A percentile compares a stretch with the other conserved stretches of the same genome.
Conservation (phyloP, 2,329 filamentous ascomycete species). For the Pseudocercospora vitis region DNA sequence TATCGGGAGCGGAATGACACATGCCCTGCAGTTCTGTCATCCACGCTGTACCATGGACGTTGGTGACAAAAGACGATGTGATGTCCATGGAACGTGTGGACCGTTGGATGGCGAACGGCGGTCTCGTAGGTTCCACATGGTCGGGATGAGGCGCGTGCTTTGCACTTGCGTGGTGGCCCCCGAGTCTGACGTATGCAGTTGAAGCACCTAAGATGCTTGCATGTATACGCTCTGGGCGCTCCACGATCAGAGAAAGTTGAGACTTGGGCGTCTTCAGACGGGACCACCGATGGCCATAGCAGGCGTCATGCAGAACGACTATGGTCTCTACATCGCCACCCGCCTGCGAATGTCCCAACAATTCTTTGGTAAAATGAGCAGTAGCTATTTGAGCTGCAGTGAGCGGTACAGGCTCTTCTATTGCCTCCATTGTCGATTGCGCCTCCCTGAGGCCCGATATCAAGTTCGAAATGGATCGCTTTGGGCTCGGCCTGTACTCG, state of each 20-base stretch:
- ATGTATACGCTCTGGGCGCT: slow-evolving; percentile 86
- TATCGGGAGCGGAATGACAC: slow-evolving; percentile 77
- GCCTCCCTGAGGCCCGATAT: slow-evolving; percentile 37
- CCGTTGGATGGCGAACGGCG: slow-evolving; percentile 80
- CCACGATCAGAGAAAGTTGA: slow-evolving; percentile 78
- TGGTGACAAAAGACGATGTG: slow-evolving; percentile 74
- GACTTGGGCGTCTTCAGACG: slow-evolving; percentile 73
- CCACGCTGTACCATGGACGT: slow-evolving; percentile 88
- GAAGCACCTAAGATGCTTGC: slow-evolving; percentile 80
- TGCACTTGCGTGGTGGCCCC: slow-evolving; percentile 73
- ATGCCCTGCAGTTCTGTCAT: slow-evolving; percentile 87
- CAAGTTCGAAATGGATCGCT: slow-evolving; percentile 38
- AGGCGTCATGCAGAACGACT: slow-evolving; percentile 87
- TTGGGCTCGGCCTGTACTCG: slow-evolving; percentile 34
- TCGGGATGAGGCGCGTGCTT: slow-evolving; percentile 66
- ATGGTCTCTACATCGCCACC: slow-evolving; percentile 60
- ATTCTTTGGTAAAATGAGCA: slow-evolving; percentile 68
- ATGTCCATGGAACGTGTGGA: slow-evolving; percentile 71
- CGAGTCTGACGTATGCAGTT: slow-evolving; percentile 85
- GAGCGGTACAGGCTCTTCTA: slow-evolving; percentile 35
- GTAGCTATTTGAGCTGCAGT: slow-evolving; percentile 35
- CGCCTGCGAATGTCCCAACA: slow-evolving; percentile 60
- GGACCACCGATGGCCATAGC: slow-evolving; percentile 91
- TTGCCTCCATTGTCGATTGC: slow-evolving; percentile 37
- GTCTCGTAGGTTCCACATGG: slow-evolving; percentile 54